Conservation (phyloP, 306 rosid species). For the Vigna unguiculata region DNA sequence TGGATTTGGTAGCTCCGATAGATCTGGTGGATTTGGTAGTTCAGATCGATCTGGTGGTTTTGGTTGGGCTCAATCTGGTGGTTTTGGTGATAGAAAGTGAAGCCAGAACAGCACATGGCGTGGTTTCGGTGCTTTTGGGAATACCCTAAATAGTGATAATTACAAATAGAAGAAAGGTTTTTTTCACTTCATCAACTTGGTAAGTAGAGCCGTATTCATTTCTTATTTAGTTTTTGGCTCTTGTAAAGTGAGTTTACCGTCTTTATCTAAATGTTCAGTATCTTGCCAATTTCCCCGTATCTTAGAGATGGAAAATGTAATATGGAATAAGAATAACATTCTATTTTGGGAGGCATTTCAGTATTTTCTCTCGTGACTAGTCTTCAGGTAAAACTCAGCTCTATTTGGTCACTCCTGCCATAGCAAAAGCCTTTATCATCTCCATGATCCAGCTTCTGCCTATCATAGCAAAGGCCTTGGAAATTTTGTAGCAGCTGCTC, state of each 20-base stretch:
- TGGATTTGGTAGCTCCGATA: conserved; percentile 44
- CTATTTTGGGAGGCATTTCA: background rate
- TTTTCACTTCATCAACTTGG: conserved; percentile 44
- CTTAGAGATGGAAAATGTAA: conserved; percentile 25
- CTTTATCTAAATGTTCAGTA: conserved; percentile 1
- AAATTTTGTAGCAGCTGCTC: conserved; percentile 33
- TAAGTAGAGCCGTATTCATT: conserved; percentile 26
- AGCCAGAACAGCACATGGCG: conserved; percentile 42
- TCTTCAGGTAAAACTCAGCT: conserved; percentile 14
- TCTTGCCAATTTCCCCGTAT: conserved; percentile 16
- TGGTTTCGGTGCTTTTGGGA: conserved; percentile 33
- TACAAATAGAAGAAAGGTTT: conserved; percentile 36
- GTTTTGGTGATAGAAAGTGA: conserved; percentile 42
- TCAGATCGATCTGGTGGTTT: conserved; percentile 42
- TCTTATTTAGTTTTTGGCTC: conserved; percentile 37
- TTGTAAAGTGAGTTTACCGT: conserved; percentile 19
- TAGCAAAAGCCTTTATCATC: conserved; percentile 1
- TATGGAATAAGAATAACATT: background rate
- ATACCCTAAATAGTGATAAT: conserved; percentile 28
- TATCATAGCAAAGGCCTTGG: background rate
- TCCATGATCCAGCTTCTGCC: conserved; percentile 34
- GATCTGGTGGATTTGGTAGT: conserved; percentile 23
- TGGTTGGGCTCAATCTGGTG: conserved; percentile 43
- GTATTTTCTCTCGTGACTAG: background rate
- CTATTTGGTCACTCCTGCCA: background rate